A percentile compares a stretch with the other conserved stretches of the same genome.
These are phyloP conservation scores for Sclerotinia spermophila DNA, from an alignment of 2,329 filamentous ascomycete genomes.

Conservation along the genomic window DNA sequence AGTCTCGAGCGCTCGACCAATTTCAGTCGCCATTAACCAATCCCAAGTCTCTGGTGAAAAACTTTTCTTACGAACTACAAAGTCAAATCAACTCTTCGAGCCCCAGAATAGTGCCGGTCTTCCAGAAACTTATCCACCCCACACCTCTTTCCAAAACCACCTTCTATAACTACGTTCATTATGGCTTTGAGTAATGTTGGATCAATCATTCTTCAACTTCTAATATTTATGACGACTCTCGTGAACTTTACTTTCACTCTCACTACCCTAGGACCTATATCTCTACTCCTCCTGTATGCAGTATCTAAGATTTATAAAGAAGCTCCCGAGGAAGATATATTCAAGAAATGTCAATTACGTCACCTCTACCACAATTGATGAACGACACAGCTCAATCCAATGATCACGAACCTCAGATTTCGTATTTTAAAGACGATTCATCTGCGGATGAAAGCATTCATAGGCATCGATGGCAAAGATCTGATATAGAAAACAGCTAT, in stretches of 20 bases:
- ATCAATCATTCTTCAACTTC: constrained; percentile 48
- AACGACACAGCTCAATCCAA: constrained; percentile 36
- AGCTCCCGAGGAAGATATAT: constrained; percentile 45
- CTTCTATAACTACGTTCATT: constrained; percentile 11
- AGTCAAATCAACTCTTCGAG: not conserved
- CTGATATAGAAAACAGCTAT: constrained; percentile 14
- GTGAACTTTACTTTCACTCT: constrained; percentile 52
- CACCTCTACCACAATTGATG: constrained; percentile 34
- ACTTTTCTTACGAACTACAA: not conserved
- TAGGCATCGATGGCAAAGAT: not conserved
- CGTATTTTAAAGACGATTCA: not conserved
- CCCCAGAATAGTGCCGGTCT: not conserved
- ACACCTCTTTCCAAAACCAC: not conserved
- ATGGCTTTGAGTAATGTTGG: constrained; percentile 53
- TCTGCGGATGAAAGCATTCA: not conserved
- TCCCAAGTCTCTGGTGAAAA: not conserved
- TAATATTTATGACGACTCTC: constrained; percentile 52
- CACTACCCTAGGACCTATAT: constrained; percentile 46
- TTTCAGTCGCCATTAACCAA: not conserved
- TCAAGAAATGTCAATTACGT: constrained; percentile 38
- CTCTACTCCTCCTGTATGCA: constrained; percentile 47
- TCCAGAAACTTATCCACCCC: not conserved
- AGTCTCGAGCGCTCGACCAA: not conserved
- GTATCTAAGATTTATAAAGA: constrained; percentile 47
- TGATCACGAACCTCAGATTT: constrained; percentile 34